A percentile compares a stretch with the other conserved stretches of the same genome.
phyloP scores from a whole-genome alignment of 768 basidiomycete genomes.

The Arthromyces matolae region DNA sequence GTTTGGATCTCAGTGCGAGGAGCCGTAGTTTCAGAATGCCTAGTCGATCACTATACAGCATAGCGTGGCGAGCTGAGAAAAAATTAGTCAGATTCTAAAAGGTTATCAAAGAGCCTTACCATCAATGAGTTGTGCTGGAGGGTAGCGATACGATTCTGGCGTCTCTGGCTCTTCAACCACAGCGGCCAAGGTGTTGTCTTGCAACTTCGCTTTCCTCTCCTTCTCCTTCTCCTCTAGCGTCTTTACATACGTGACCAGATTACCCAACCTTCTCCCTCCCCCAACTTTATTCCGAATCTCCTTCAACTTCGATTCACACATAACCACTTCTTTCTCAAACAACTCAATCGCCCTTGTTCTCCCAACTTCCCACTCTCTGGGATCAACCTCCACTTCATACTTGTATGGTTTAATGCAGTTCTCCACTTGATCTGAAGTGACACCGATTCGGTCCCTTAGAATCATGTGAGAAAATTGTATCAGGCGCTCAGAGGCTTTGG shows the following conservation, averaged over 20 bases:
- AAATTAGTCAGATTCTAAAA: conserved; percentile 13
- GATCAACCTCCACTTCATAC: conserved; percentile 95
- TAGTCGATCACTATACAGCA: conserved; percentile 80
- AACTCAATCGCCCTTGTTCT: conserved; percentile 69
- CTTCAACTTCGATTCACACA: conserved; percentile 84
- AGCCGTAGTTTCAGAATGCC: conserved; percentile 82
- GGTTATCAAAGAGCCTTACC: conserved; percentile 48
- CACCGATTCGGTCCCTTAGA: conserved; percentile 84
- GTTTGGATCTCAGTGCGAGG: conserved; percentile 81
- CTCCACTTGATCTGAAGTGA: conserved; percentile 98
- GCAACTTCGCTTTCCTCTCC: conserved; percentile 52
- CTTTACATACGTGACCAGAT: conserved; percentile 77
- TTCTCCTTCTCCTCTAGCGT: conserved; percentile 74
- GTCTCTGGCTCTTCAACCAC: conserved; percentile 33
- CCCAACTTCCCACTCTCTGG: conserved; percentile 88
- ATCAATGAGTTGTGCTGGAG: conserved; percentile 87
- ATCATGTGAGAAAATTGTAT: conserved; percentile 92
- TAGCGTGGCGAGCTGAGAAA: conserved; percentile 80
- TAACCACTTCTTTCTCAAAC: conserved; percentile 77
- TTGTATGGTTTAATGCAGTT: conserved; percentile 99
- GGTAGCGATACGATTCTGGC: conserved; percentile 82
- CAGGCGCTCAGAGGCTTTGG: conserved; percentile 82
- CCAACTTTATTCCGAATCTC: conserved; percentile 89
- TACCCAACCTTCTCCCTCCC: conserved; percentile 73
- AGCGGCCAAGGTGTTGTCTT: conserved; percentile 30